Conservation (phyloP, 352 stramenopile genomes). For the Hyphochytrium catenoides region DNA sequence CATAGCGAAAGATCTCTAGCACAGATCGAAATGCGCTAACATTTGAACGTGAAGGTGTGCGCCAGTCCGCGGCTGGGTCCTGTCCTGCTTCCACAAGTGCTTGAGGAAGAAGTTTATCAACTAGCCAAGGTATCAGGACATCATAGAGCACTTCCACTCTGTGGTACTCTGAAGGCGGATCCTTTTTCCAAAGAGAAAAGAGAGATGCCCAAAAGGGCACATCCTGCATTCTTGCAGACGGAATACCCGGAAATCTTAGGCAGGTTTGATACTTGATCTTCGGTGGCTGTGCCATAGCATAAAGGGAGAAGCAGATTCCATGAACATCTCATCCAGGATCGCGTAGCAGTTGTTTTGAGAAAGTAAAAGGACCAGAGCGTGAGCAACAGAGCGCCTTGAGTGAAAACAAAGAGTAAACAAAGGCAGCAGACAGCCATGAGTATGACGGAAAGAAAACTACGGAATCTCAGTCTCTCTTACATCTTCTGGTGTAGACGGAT, state of each 20-base stretch:
- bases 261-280: slow-evolving; percentile 55
- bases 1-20: slow-evolving; percentile 36
- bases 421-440: too few species aligned
- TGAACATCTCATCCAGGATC: too few species aligned
- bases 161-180: slow-evolving; percentile 56
- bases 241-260: slow-evolving; percentile 33
- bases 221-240: slow-evolving; percentile 31
- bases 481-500: slow-evolving; percentile 14
- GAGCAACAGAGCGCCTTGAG: too few species aligned
- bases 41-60: slow-evolving; percentile 36
- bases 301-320: too few species aligned
- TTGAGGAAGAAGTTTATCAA: slow-evolving; percentile 36
- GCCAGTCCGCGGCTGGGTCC: slow-evolving; percentile 10
- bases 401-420: too few species aligned
- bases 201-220: slow-evolving; percentile 56
- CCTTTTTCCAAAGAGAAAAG: slow-evolving; percentile 57
- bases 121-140: slow-evolving; percentile 59
- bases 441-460: too few species aligned
- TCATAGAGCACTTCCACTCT: slow-evolving; percentile 63
- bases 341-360: slow-evolving; percentile 3
- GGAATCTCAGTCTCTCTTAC: slow-evolving; percentile 1
- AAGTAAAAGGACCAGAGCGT: too few species aligned
- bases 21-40: slow-evolving; percentile 54
- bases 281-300: too few species aligned
- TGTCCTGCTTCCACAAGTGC: slow-evolving; percentile 19